phyloP scores from a whole-genome alignment of 352 stramenopile genomes.

The Phytophthora multivora region DNA sequence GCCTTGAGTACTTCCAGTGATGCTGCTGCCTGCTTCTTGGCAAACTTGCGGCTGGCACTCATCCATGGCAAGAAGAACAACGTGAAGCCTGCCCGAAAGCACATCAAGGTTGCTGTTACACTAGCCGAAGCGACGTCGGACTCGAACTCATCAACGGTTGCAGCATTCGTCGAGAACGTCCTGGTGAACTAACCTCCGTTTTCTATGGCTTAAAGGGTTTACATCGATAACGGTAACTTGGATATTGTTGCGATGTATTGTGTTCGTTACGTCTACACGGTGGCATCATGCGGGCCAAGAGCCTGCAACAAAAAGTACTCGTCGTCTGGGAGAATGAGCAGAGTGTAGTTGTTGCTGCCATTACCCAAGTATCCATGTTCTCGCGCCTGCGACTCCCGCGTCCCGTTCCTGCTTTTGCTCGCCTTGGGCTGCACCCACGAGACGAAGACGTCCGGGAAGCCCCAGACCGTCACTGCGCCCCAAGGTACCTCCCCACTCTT shows the following conservation, averaged over 20 bases:
- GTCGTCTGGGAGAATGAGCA: slow-evolving; percentile 70
- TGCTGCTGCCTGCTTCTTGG: slow-evolving; percentile 43
- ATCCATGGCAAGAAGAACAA: slow-evolving; percentile 70
- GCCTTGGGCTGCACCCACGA: slow-evolving; percentile 62
- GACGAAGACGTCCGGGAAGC: slow-evolving; percentile 72
- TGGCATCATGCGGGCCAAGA: slow-evolving; percentile 69
- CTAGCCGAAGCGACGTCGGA: slow-evolving; percentile 34
- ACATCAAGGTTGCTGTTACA: slow-evolving; percentile 54
- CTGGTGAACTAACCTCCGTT: slow-evolving; percentile 45
- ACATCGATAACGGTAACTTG: background rate
- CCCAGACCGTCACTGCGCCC: slow-evolving; percentile 80
- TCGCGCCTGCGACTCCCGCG: slow-evolving; percentile 27
- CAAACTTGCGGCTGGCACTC: slow-evolving; percentile 68
- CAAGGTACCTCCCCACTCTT: slow-evolving; percentile 58
- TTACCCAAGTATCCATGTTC: slow-evolving; percentile 82
- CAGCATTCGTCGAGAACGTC: slow-evolving; percentile 66
- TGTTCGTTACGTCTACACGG: slow-evolving; percentile 36
- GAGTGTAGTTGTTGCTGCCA: slow-evolving; percentile 79
- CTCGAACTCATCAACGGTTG: slow-evolving; percentile 43
- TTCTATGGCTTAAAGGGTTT: background rate
- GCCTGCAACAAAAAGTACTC: slow-evolving; percentile 79
- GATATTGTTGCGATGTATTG: slow-evolving; percentile 7
- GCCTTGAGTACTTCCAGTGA: slow-evolving; percentile 30
- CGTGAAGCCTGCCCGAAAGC: slow-evolving; percentile 66
- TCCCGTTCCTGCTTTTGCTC: slow-evolving; percentile 30